Evolutionary conservation across 768 basidiomycete species (phyloP), one percentile per base, ranked within the genome.

Genomic region (Crepidotus variabilis): DNA sequence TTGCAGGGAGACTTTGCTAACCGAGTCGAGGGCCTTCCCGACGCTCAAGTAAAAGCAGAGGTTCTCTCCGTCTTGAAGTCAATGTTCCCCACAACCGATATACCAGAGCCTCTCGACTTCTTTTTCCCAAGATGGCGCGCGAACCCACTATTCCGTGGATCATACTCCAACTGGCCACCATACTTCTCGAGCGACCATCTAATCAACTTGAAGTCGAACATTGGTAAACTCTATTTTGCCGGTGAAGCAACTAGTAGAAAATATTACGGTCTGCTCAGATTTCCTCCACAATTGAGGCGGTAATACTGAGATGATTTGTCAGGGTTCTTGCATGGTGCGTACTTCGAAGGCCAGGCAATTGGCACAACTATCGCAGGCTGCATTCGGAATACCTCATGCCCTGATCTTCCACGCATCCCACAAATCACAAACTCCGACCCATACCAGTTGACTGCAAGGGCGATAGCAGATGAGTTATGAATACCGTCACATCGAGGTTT

Each of bases 91-190:
- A 71, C 79, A 52, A 68, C 69, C 50, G 72, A 70, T 2, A 72
- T 88, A 10, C 85, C 85, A 6, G 75, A 78, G 2, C 85, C 87
- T 0, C 60, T 73, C 6, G 82, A 77, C 24, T 82, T 89, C 65
- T 75, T 75, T 62, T 78, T 83, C 59, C 76, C 78, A 3, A 68
- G 75, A 2, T 89, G 87, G 88, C 60, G 72, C 47, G 65, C 67
- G 11, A 75, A 87, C 62, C 77, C 79, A 2, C 69, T 78, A 2
- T 83, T 76, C 66, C 75, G 84, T 21, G 84, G 84, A 5, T 82
- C 84, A 2, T 89, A 85, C 60, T 83, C 82, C 20, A 89, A 87
- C 57, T 88, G 86, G 86, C 86, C 85, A 0, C 75, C 87, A 0
- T 76, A 82, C 2, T 86, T 86, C 59, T 67, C 80, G 10, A 75